A percentile compares a stretch with the other conserved stretches of the same genome.
Evolutionary conservation across 176 grass and related monocot genomes (phyloP).

Genomic region (Avena eriantha): DNA sequence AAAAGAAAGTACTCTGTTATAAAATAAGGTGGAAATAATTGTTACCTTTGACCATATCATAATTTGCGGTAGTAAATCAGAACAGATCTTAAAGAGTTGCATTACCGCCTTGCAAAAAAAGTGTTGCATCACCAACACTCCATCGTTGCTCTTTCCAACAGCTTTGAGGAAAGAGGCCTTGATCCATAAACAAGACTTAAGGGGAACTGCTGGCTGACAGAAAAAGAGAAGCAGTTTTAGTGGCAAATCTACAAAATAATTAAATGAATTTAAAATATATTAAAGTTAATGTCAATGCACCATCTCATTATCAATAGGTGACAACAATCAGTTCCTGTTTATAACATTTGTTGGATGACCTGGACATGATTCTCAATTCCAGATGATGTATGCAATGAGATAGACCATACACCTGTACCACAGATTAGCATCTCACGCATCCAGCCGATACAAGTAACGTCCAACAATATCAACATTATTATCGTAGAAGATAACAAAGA

Average conservation of each 20-base stretch:
- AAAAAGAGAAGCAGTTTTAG: conserved; percentile 34
- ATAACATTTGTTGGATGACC: conserved; percentile 31
- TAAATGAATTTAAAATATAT: conserved; percentile 1
- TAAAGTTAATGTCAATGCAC: neutral
- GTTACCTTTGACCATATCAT: conserved; percentile 42
- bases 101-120: conserved; percentile 11
- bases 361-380: conserved; percentile 49
- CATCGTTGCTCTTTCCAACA: conserved; percentile 36
- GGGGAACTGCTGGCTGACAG: conserved; percentile 20
- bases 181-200: conserved; percentile 40
- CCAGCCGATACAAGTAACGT: conserved; percentile 2
- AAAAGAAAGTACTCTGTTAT: neutral
- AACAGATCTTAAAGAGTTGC: conserved; percentile 47
- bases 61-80: conserved; percentile 40
- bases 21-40: conserved; percentile 12
- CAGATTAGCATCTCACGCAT: conserved; percentile 47
- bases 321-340: conserved; percentile 39
- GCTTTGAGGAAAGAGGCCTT: conserved; percentile 19
- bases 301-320: conserved; percentile 45
- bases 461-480: conserved; percentile 34
- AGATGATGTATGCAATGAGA: conserved; percentile 37
- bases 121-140: conserved; percentile 14
- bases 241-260: conserved; percentile 38
- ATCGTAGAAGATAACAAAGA: conserved; percentile 38
- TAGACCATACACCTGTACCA: conserved; percentile 56